phyloP scores from a whole-genome alignment of 2,329 filamentous ascomycete species.

The Arthroderma sp. region DNA sequence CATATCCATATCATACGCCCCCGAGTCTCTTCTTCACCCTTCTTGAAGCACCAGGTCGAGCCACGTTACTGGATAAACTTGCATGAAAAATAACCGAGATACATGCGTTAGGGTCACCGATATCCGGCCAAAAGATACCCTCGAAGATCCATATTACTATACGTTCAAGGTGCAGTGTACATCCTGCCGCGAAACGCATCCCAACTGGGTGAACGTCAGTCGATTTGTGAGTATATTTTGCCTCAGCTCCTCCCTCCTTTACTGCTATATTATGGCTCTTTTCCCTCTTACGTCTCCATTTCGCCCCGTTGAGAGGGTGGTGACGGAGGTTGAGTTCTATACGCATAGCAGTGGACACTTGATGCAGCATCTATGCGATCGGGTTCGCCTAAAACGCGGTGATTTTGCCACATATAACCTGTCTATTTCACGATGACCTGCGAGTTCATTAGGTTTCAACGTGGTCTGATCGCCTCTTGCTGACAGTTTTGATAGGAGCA shows the following conservation, averaged over 20 bases:
- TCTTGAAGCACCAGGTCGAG: not conserved
- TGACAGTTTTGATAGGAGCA: constrained; percentile 48
- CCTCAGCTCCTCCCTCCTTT: not conserved
- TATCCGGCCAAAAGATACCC: constrained; percentile 69
- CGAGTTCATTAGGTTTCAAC: not conserved
- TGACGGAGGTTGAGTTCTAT: not conserved
- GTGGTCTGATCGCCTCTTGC: not conserved
- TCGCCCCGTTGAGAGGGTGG: not conserved
- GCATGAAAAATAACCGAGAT: not conserved
- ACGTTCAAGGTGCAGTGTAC: constrained; percentile 97
- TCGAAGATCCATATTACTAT: constrained; percentile 81
- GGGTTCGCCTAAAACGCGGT: not conserved
- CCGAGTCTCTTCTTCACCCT: not conserved
- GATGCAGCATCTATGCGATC: not conserved
- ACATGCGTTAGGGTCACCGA: constrained; percentile 63
- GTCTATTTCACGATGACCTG: not conserved
- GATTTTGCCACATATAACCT: not conserved
- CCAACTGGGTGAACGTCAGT: constrained; percentile 74
- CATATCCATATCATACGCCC: not conserved
- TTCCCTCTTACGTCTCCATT: not conserved
- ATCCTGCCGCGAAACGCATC: constrained; percentile 84
- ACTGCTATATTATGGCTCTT: not conserved
- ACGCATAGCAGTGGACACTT: not conserved
- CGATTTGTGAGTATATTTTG: constrained; percentile 60
- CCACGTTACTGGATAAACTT: not conserved